Base-by-base conservation (phyloP, 1,139 yeast species). In the Candida sp. region DNA sequence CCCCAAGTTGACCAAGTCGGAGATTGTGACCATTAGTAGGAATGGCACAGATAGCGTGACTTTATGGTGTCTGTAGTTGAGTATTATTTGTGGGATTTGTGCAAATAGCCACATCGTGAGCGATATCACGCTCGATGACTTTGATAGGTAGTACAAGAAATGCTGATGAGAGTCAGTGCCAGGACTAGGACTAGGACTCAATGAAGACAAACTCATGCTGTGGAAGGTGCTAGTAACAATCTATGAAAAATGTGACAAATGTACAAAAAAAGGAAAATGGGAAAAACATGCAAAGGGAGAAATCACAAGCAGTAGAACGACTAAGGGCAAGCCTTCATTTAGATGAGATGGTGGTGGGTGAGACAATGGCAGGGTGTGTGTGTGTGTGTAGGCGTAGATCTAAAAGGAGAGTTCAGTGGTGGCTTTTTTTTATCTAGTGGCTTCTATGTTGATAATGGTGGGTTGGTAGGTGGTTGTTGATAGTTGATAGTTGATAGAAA, bases 21-120 rank as follows among this genome's bases (percentile, higher is more conserved):
- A 98, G 39, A 82, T 63, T 50, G 90, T 77, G 96, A 97, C 90
- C 48, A 85, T 83, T 7, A 78, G 56, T 7, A 92, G 73, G 59
- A 92, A 90, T 12, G 80, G 77, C 23, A 86, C 77, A n/a, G 96
- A 88, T 8, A 92, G 75, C 1, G 85, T 92, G 1, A 92, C 96
- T 0, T 94, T 86, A 61, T 87, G 83, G 63, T 81, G 84, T 26
- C 76, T 70, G 67, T 89, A 88, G 60, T 92, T 92, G 62, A 86
- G 85, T 49, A 86, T 70, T 38, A 90, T 84, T 65, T 92, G 98
- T 0, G 97, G 97, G 17, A 90, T 69, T 65, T 90, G 93, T 1
- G 97, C 96, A 58, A 91, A 84, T 39, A 91, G 73, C 88, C 97
- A 91, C 37, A 87, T 61, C 11, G 66, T 60, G 31, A 71, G 56